Evolutionary conservation across 768 basidiomycete species (phyloP).

Genomic region (Russula brevipes): DNA sequence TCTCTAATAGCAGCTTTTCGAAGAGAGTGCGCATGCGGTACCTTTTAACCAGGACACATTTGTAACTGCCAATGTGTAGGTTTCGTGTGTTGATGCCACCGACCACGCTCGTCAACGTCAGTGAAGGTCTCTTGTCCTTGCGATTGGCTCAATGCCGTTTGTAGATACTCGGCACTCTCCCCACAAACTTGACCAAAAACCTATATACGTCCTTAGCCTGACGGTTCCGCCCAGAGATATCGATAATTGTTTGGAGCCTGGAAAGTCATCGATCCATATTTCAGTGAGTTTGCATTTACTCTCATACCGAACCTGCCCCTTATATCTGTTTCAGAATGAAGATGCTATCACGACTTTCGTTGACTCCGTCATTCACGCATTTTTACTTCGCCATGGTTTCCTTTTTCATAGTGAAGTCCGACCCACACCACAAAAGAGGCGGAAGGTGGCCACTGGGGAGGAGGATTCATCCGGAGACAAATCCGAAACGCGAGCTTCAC

Average conservation of each 20-base stretch:
- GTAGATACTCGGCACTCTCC: constrained; percentile 65
- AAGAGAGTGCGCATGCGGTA: constrained; percentile 48
- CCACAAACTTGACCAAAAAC: constrained; percentile 69
- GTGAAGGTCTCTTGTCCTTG: constrained; percentile 7
- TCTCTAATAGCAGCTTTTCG: constrained; percentile 65
- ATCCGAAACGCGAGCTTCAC: background rate
- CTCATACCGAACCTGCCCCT: constrained; percentile 17
- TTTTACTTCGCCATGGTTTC: constrained; percentile 64
- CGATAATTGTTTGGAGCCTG: constrained; percentile 78
- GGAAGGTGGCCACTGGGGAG: constrained; percentile 33
- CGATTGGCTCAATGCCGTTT: constrained; percentile 13
- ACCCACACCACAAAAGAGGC: constrained; percentile 48
- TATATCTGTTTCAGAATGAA: constrained; percentile 46
- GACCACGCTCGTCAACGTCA: constrained; percentile 5
- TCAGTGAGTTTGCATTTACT: constrained; percentile 42
- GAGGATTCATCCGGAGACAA: background rate
- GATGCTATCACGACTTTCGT: constrained; percentile 52
- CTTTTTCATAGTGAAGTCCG: constrained; percentile 27
- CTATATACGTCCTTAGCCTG: constrained; percentile 81
- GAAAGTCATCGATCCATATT: constrained; percentile 62
- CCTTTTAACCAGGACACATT: constrained; percentile 21
- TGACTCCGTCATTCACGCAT: constrained; percentile 51
- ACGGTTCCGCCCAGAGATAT: constrained; percentile 58
- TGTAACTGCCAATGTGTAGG: constrained; percentile 6
- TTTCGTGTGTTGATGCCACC: constrained; percentile 13